These are phyloP conservation scores for Aspergillus sp. DNA, from an alignment of 2,329 filamentous ascomycete genomes.

Conservation along the genomic window DNA sequence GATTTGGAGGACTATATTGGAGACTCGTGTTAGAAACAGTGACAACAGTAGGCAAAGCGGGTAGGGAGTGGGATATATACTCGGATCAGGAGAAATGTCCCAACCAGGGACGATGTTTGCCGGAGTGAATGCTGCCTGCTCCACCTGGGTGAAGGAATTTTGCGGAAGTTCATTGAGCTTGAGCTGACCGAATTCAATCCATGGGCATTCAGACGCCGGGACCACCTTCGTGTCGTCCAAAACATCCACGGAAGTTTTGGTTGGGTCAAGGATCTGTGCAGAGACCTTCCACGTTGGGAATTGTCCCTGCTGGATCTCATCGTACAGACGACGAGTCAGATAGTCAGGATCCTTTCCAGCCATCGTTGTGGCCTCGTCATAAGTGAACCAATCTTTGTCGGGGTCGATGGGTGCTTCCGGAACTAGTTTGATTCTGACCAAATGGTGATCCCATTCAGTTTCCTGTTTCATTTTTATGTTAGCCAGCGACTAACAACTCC, in stretches of 20 bases:
- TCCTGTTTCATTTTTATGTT: neutral
- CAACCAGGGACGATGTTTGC: neutral
- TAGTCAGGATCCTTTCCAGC: conserved; percentile 6
- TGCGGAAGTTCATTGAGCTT: conserved; percentile 7
- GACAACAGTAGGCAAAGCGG: neutral
- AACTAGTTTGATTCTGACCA: neutral
- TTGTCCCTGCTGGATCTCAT: conserved; percentile 2
- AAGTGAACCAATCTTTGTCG: neutral
- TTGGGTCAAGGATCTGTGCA: conserved; percentile 9
- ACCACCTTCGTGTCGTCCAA: conserved; percentile 3
- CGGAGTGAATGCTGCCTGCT: too few relatives aligned
- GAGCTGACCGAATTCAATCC: conserved; percentile 9
- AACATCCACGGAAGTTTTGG: conserved; percentile 5
- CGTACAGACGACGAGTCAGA: neutral
- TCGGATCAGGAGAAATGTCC: conserved; percentile 8
- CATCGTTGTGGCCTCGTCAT: neutral
- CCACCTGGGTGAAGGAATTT: too few relatives aligned
- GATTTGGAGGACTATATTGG: conserved; percentile 6
- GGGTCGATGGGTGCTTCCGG: neutral
- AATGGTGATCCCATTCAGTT: neutral
- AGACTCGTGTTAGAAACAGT: neutral
- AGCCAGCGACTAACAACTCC: too few relatives aligned
- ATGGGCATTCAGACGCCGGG: neutral
- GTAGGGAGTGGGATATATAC: neutral
- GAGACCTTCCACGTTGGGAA: conserved; percentile 11